phyloP scores from a whole-genome alignment of 2,329 filamentous ascomycete species.

The Pseudogymnoascus sp. region DNA sequence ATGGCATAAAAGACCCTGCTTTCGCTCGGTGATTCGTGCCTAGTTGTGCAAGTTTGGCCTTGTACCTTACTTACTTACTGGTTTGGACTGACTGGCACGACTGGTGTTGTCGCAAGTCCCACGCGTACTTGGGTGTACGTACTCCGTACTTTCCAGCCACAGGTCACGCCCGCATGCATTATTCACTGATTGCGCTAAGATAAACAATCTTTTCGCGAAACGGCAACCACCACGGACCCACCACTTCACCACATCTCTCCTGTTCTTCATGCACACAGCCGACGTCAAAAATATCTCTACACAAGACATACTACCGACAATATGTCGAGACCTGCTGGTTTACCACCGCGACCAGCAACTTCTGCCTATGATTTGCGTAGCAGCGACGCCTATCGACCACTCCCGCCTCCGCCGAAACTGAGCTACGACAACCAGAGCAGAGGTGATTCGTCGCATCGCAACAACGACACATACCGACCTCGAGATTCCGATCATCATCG shows the following conservation, averaged over 20 bases:
- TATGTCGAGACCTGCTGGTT: constrained; percentile 10
- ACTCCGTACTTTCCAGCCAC: background rate
- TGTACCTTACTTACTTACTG: constrained; percentile 1
- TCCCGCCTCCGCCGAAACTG: background rate
- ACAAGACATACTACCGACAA: background rate
- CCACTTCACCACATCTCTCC: background rate
- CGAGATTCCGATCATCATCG: background rate
- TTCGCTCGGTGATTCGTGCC: background rate
- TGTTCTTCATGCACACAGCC: constrained; percentile 6
- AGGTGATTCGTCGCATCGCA: constrained; percentile 1
- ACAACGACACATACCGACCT: background rate
- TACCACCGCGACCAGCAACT: constrained; percentile 2
- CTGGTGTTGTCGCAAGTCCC: background rate
- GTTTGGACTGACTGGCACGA: background rate
- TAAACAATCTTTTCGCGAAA: constrained; percentile 11
- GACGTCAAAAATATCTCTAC: background rate
- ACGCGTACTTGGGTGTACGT: background rate
- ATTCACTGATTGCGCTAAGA: constrained; percentile 10
- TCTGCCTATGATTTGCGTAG: background rate
- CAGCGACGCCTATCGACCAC: background rate
- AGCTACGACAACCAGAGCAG: constrained; percentile 4
- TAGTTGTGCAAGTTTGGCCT: constrained; percentile 1
- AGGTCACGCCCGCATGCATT: constrained; percentile 8
- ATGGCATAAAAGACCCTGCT: background rate
- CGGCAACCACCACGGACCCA: background rate